Evolutionary conservation across 106 monocot species (phyloP).

Genomic region (Acorus calamus): DNA sequence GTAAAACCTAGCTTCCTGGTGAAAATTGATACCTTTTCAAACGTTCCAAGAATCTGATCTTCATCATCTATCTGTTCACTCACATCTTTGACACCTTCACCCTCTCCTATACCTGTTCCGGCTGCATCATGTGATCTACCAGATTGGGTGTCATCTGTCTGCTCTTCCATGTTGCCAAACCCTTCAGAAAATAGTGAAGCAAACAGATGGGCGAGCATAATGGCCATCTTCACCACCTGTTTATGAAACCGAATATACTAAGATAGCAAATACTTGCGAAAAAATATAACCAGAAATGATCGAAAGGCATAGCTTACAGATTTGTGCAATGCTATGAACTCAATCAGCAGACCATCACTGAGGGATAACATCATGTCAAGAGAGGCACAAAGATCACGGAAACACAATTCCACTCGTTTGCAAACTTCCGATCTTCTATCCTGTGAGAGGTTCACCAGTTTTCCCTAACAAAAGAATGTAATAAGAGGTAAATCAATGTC

Average conservation of each 20-base stretch:
- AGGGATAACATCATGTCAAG: constrained; percentile 35
- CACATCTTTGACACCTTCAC: constrained; percentile 74
- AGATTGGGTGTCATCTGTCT: constrained; percentile 22
- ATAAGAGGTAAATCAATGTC: background rate
- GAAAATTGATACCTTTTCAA: constrained; percentile 33
- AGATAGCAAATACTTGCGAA: background rate
- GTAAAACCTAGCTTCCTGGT: background rate
- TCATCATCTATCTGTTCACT: constrained; percentile 84
- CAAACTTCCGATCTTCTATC: constrained; percentile 27
- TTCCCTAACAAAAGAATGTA: constrained; percentile 20
- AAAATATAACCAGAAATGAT: background rate
- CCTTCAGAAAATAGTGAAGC: constrained; percentile 61
- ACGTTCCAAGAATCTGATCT: constrained; percentile 52
- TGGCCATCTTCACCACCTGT: constrained; percentile 64
- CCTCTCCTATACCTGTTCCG: constrained; percentile 94
- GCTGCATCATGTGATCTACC: constrained; percentile 34
- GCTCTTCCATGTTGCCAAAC: constrained; percentile 51
- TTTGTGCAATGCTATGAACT: constrained; percentile 61
- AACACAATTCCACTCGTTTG: constrained; percentile 17
- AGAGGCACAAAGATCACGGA: constrained; percentile 28
- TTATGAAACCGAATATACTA: constrained; percentile 3
- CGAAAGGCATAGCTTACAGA: constrained; percentile 29
- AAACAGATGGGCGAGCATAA: constrained; percentile 56
- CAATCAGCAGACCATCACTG: constrained; percentile 40
- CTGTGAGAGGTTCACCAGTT: constrained; percentile 22